These are phyloP conservation scores for Ogataea sp. DNA, from an alignment of 805 yeast species.

Conservation along the genomic window DNA sequence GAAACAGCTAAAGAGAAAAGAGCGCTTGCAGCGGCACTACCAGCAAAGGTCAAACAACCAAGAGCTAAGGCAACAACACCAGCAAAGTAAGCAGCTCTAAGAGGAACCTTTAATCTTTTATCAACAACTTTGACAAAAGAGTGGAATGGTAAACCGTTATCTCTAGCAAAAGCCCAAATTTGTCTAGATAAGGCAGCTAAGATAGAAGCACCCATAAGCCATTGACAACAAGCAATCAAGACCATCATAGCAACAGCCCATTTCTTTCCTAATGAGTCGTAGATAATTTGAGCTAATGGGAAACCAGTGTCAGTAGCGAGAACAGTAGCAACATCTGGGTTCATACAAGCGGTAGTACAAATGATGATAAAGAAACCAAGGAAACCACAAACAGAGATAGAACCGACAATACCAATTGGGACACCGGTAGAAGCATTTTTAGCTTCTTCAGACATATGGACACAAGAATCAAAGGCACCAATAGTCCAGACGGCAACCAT, in stretches of 20 bases:
- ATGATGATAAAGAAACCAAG: conserved; percentile 50
- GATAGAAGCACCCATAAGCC: conserved; percentile 55
- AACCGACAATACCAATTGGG: conserved; percentile 54
- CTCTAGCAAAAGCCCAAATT: conserved; percentile 69
- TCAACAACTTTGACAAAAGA: conserved; percentile 46
- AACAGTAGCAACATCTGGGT: conserved; percentile 32
- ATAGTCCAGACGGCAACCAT: conserved; percentile 69
- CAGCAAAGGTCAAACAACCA: conserved; percentile 50
- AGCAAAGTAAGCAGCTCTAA: conserved; percentile 49
- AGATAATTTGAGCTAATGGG: conserved; percentile 55
- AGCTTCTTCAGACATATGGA: conserved; percentile 67
- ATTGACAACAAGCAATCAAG: conserved; percentile 50
- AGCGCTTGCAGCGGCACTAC: conserved; percentile 53
- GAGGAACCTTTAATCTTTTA: conserved; percentile 45
- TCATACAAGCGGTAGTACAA: conserved; percentile 46
- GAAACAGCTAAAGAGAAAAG: conserved; percentile 53
- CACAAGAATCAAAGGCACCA: conserved; percentile 63
- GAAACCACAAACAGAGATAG: conserved; percentile 47
- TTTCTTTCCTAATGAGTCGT: conserved; percentile 50
- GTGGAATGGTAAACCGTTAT: conserved; percentile 60
- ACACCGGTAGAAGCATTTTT: conserved; percentile 50
- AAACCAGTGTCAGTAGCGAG: conserved; percentile 41
- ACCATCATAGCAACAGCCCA: conserved; percentile 61
- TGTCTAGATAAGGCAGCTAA: conserved; percentile 61
- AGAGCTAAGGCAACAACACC: conserved; percentile 37